A percentile compares a stretch with the other conserved stretches of the same genome.
These are phyloP conservation scores for Ophiostoma sp. DNA, from an alignment of 2,329 filamentous ascomycete genomes.

Conservation along the genomic window DNA sequence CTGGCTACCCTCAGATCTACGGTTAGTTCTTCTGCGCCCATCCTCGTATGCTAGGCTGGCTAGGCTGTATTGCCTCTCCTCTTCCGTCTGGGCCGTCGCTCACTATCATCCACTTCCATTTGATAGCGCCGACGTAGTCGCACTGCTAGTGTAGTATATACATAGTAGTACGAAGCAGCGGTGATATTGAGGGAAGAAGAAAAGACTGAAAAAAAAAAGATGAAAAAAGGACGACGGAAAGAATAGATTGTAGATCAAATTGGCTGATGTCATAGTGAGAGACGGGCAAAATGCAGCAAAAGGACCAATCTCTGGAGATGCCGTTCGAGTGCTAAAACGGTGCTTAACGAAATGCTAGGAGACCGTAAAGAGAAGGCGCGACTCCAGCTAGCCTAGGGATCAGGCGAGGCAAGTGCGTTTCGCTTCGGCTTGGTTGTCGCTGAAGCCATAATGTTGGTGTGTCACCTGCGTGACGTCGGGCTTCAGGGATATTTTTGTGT, in stretches of 20 bases:
- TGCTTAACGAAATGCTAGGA: no score
- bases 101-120: slow-evolving; percentile 1
- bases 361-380: neutral
- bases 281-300: neutral
- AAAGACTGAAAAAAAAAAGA: neutral
- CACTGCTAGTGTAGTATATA: neutral
- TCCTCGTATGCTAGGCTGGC: neutral
- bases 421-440: slow-evolving; percentile 1
- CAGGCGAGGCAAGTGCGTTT: neutral
- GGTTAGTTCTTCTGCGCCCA: neutral
- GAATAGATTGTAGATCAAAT: neutral
- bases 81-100: neutral
- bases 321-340: neutral
- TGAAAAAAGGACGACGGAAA: neutral
- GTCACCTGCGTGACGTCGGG: slow-evolving; percentile 1
- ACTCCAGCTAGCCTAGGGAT: neutral
- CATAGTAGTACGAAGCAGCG: neutral
- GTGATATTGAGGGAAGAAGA: neutral
- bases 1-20: no score
- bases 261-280: neutral
- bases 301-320: neutral
- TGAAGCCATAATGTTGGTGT: neutral
- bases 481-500: neutral
- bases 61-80: neutral
- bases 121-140: neutral